A percentile compares a stretch with the other conserved stretches of the same genome.
phyloP scores from a whole-genome alignment of 495 filamentous ascomycete genomes.

The Cryomyces minteri region DNA sequence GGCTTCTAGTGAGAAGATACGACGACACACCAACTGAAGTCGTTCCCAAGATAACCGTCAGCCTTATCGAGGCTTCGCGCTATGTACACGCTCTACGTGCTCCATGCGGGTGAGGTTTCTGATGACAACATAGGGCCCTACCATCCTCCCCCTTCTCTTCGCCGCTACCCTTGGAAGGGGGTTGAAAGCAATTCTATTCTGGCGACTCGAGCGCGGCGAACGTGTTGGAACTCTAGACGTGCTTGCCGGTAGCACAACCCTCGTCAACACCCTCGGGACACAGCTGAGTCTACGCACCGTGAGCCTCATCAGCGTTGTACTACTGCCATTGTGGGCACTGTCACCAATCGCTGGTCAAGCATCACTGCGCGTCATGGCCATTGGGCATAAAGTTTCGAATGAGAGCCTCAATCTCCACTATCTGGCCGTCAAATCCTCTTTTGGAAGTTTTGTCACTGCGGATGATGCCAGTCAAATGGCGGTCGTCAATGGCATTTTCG shows the following conservation, averaged over 20 bases:
- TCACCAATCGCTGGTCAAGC: constrained; percentile 9
- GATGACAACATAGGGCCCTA: constrained; percentile 10
- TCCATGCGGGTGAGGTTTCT: no score
- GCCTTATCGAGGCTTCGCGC: no score
- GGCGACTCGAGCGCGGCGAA: constrained; percentile 9
- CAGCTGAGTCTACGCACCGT: constrained; percentile 7
- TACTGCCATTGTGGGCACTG: constrained; percentile 6
- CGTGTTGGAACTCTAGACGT: constrained; percentile 7
- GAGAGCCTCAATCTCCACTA: constrained; percentile 1
- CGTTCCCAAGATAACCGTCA: no score
- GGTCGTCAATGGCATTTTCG: not conserved
- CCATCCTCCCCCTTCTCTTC: constrained; percentile 7
- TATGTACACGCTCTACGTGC: no score
- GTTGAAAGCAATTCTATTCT: constrained; percentile 6
- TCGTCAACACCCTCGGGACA: constrained; percentile 6
- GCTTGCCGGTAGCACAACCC: constrained; percentile 6
- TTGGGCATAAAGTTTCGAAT: not conserved
- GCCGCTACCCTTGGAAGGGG: constrained; percentile 6
- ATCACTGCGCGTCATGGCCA: constrained; percentile 6
- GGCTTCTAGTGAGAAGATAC: no score
- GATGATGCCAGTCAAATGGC: not conserved
- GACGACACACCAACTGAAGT: no score
- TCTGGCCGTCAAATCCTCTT: constrained; percentile 2
- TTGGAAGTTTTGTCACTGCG: not conserved
- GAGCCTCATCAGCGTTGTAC: not conserved